phyloP scores from a whole-genome alignment of 2,329 filamentous ascomycete genomes.

The Penicillium concentricum region DNA sequence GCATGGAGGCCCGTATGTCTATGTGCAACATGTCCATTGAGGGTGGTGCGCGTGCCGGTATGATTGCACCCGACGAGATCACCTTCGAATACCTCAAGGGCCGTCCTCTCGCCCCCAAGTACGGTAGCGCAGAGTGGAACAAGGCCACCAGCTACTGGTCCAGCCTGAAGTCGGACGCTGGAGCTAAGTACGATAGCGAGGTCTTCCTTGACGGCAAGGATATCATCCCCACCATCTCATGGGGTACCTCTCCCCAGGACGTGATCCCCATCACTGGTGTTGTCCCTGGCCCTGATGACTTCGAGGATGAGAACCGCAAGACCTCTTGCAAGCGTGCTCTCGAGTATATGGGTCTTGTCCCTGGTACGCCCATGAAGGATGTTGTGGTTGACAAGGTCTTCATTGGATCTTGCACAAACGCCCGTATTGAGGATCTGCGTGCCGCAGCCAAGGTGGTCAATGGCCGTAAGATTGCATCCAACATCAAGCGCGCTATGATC shows the following conservation, averaged over 20 bases:
- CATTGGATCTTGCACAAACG: constrained; percentile 97
- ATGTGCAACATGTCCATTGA: constrained; percentile 99
- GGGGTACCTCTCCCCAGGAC: constrained; percentile 96
- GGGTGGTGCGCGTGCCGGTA: constrained; percentile 88
- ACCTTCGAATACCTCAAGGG: constrained; percentile 96
- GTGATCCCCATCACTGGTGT: constrained; percentile 88
- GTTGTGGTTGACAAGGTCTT: constrained; percentile 93
- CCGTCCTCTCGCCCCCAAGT: constrained; percentile 80
- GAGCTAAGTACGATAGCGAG: constrained; percentile 84
- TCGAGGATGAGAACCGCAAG: constrained; percentile 77
- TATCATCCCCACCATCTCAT: constrained; percentile 88
- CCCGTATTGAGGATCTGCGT: constrained; percentile 90
- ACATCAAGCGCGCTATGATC: constrained; percentile 92
- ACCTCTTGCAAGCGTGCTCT: constrained; percentile 75
- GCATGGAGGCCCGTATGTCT: constrained; percentile 98
- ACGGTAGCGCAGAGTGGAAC: constrained; percentile 83
- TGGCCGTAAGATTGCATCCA: constrained; percentile 80
- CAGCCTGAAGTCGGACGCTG: constrained; percentile 78
- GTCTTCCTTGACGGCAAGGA: constrained; percentile 90
- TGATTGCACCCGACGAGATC: constrained; percentile 91
- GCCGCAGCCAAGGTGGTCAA: constrained; percentile 82
- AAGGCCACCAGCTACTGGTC: constrained; percentile 86
- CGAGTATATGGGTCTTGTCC: constrained; percentile 91
- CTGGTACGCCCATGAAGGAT: constrained; percentile 90
- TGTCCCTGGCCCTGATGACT: constrained; percentile 89